phyloP scores from a whole-genome alignment of 192 early-diverging fungal species.

The Thoreauomyces humboldtii region DNA sequence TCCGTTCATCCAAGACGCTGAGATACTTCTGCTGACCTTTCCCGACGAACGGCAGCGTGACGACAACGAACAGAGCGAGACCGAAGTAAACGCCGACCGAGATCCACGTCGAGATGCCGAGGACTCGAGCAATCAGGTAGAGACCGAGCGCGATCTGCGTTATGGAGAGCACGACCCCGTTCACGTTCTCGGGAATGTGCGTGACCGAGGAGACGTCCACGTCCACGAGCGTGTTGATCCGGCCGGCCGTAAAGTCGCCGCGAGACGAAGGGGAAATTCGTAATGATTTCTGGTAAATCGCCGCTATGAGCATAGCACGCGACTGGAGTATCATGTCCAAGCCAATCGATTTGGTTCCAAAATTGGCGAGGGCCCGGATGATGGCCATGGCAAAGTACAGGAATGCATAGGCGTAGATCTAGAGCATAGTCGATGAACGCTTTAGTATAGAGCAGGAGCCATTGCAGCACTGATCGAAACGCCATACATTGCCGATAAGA shows the following conservation, averaged over 20 bases:
- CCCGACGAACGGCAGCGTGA: too few species aligned
- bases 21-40: background rate
- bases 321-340: background rate
- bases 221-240: slow-evolving; percentile 14
- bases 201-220: slow-evolving; percentile 4
- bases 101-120: slow-evolving; percentile 25
- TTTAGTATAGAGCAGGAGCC: too few species aligned
- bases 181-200: background rate
- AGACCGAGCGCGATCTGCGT: slow-evolving; percentile 12
- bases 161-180: too few species aligned
- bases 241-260: slow-evolving; percentile 6
- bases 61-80: slow-evolving; percentile 6
- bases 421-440: too few species aligned
- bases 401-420: too few species aligned
- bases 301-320: background rate
- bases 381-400: too few species aligned
- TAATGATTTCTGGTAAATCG: slow-evolving; percentile 16
- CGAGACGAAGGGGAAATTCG: slow-evolving; percentile 8
- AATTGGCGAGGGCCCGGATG: too few species aligned
- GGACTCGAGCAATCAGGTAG: slow-evolving; percentile 4
- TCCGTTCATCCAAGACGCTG: slow-evolving; percentile 25
- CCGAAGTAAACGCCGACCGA: slow-evolving; percentile 2
- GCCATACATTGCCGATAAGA: too few species aligned
- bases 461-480: too few species aligned
- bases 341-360: too few species aligned